phyloP scores from a whole-genome alignment of 257 asterid genomes.

The Avicennia marina region DNA sequence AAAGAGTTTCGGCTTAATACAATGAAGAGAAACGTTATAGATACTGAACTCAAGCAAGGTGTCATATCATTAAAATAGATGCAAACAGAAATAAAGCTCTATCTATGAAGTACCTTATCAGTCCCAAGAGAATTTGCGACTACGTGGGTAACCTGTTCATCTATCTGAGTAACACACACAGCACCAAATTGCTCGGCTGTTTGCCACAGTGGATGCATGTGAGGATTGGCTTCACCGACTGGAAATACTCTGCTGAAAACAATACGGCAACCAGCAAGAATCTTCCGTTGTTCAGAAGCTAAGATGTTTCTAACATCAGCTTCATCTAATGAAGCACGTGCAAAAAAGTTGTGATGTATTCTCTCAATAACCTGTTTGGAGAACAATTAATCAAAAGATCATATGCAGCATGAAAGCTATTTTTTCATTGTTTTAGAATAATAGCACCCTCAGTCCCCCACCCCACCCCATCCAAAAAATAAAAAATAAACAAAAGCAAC shows the following conservation, averaged over 20 bases:
- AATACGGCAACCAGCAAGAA: slow-evolving; percentile 83
- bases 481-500: no score
- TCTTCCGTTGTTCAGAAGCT: slow-evolving; percentile 77
- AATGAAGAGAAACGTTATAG: no score
- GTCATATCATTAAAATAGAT: no score
- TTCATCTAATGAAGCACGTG: slow-evolving; percentile 63
- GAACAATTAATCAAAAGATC: not conserved
- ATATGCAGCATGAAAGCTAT: no score
- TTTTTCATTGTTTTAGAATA: no score
- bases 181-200: slow-evolving; percentile 98
- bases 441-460: no score
- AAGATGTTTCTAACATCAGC: slow-evolving; percentile 90
- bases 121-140: slow-evolving; percentile 95
- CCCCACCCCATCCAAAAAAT: no score
- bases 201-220: slow-evolving; percentile 94
- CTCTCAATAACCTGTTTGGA: slow-evolving; percentile 74
- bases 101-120: slow-evolving; percentile 61
- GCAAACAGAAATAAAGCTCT: not conserved
- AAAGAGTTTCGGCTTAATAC: not conserved
- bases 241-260: slow-evolving; percentile 95
- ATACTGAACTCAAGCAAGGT: no score
- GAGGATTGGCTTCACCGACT: slow-evolving; percentile 90
- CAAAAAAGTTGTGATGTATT: slow-evolving; percentile 71
- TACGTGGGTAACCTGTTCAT: slow-evolving; percentile 95
- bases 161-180: slow-evolving; percentile 72